Evolutionary conservation across 129 eudicot genomes (phyloP).

Genomic region (Dittrichia graveolens): DNA sequence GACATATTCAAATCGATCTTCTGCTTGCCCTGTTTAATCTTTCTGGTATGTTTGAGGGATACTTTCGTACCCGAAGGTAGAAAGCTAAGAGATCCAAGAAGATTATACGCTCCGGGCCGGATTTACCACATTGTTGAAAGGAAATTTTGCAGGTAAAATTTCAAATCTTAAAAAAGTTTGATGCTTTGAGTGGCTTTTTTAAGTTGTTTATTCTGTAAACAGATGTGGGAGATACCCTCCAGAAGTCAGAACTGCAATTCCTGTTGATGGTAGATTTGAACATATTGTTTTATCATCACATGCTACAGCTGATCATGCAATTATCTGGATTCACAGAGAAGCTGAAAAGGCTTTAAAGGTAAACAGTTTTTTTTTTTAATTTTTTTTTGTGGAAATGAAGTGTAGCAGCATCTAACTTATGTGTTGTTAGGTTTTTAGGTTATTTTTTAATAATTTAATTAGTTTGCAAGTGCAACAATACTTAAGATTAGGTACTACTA

Average conservation of each 20-base stretch:
- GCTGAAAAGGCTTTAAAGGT: constrained; percentile 77
- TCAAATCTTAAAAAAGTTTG: too few species aligned
- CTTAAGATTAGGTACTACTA: too few species aligned
- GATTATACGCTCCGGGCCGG: constrained; percentile 92
- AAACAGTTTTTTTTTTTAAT: neutral
- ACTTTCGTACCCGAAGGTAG: constrained; percentile 84
- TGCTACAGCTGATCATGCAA: constrained; percentile 86
- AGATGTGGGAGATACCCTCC: constrained; percentile 98
- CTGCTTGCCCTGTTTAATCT: constrained; percentile 88
- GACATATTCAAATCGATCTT: constrained; percentile 82
- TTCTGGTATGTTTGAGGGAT: constrained; percentile 80
- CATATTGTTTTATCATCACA: constrained; percentile 84
- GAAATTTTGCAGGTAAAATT: constrained; percentile 73
- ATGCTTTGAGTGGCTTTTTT: neutral
- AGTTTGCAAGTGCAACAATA: too few species aligned
- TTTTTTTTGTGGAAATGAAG: too few species aligned
- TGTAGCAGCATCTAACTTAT: too few species aligned
- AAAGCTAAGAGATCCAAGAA: constrained; percentile 80
- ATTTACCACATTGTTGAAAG: constrained; percentile 90
- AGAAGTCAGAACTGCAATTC: constrained; percentile 90
- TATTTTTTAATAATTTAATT: too few species aligned
- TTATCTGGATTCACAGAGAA: constrained; percentile 80
- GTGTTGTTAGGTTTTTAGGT: too few species aligned
- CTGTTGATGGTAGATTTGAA: constrained; percentile 96
- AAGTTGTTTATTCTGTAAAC: constrained; percentile 13